A percentile compares a stretch with the other conserved stretches of the same genome.
Conservation (phyloP, 495 filamentous ascomycete genomes). For the Aspergillus mulundensis region DNA sequence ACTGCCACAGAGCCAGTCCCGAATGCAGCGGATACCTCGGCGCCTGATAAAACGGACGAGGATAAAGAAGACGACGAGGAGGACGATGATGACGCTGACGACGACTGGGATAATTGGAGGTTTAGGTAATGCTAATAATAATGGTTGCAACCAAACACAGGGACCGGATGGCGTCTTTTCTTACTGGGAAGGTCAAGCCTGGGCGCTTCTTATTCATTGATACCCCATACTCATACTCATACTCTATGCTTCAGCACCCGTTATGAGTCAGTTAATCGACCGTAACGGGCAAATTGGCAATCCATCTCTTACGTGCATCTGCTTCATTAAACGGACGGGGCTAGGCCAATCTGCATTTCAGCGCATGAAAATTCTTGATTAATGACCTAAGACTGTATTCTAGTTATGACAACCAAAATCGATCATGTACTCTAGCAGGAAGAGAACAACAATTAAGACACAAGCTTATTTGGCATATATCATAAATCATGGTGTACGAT, state of each 20-base stretch:
- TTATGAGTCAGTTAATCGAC: constrained; percentile 10
- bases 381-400: constrained; percentile 5
- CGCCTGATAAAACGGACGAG: constrained; percentile 33
- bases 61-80: constrained; percentile 51
- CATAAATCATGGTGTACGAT: too few relatives aligned
- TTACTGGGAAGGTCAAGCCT: constrained; percentile 23
- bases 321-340: background rate
- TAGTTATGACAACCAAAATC: background rate
- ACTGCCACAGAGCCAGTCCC: constrained; percentile 18
- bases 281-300: background rate
- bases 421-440: constrained; percentile 5
- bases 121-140: constrained; percentile 44
- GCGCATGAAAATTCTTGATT: background rate
- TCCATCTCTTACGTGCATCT: background rate
- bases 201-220: constrained; percentile 32
- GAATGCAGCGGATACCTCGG: constrained; percentile 17
- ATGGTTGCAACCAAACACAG: constrained; percentile 3
- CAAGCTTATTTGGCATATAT: background rate
- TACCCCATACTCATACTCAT: constrained; percentile 35
- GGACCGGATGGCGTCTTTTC: constrained; percentile 20
- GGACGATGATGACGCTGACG: constrained; percentile 49
- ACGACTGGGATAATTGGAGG: constrained; percentile 68
- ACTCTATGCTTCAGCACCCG: constrained; percentile 10
- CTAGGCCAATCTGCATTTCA: background rate
- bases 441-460: background rate